These are phyloP conservation scores for Telopea speciosissima DNA, from an alignment of 177 flowering plant genomes.

Conservation along the genomic window DNA sequence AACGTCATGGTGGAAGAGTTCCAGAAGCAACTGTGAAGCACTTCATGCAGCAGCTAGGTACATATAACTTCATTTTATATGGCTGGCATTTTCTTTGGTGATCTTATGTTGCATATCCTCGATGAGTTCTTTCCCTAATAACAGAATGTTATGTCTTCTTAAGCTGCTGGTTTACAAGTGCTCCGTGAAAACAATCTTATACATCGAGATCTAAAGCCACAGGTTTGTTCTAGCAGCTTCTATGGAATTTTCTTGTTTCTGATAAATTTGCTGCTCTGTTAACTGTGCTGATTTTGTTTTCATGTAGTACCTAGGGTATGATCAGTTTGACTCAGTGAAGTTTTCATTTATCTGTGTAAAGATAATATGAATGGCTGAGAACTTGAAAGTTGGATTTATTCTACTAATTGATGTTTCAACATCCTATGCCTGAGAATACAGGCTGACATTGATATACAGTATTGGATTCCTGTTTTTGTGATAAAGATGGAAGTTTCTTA, in stretches of 20 bases:
- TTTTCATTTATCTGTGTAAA: not conserved
- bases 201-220: conserved; percentile 95
- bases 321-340: not conserved
- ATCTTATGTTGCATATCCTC: not conserved
- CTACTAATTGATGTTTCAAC: not conserved
- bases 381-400: not conserved
- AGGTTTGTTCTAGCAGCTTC: conserved; percentile 37
- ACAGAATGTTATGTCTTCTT: conserved; percentile 8
- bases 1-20: conserved; percentile 72
- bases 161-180: conserved; percentile 83
- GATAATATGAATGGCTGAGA: not conserved
- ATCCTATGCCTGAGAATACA: not conserved
- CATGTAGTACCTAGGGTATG: not conserved
- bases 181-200: conserved; percentile 91
- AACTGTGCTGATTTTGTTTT: not conserved
- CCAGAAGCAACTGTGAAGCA: conserved; percentile 79
- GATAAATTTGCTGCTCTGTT: not conserved
- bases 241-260: not conserved
- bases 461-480: too few relatives aligned
- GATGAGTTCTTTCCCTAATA: conserved; percentile 2
- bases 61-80: not conserved
- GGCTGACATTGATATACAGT: not conserved
- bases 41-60: conserved; percentile 92
- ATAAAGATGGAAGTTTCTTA: not conserved
- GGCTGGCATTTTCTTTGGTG: not conserved